Evolutionary conservation across 2,329 filamentous ascomycete genomes (phyloP), one percentile per base, ranked within the genome.

Genomic region (Fusarium succisae): DNA sequence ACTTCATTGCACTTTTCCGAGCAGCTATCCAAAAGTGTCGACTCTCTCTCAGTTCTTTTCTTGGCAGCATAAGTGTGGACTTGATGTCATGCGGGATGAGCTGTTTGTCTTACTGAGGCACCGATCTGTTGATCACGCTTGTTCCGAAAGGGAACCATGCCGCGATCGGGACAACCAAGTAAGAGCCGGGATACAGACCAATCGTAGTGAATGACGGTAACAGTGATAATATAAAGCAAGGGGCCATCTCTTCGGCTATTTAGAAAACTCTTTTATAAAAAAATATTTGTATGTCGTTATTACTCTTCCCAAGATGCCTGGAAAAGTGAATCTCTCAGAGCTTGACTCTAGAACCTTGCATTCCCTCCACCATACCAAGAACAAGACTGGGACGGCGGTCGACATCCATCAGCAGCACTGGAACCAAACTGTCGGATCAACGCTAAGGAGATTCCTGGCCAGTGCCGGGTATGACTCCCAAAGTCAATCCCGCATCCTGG

Each of bases 401-500:
- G 20, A 41, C 32, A 15, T 37, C 26, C 54, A 70, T 24, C 45
- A 45, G 7, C 48, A 39, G 12, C 56, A 70, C 22, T 70, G 59
- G 68, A 32, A 60, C 24, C 44, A 48, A 7, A 65, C 54, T 37
- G 32, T 60, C 12, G 59, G 59, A 13, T 39, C 43, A 5, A 28
- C 32, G 3, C 32, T 70, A 10, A 35, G 8, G 8, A 38, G 5
- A 1, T 37, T 70, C 8, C 51, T 70, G 2, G 9, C n/a, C 18
- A 41, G 26, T 12, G 47, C 65, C 2, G 41, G 38, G 10, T 69
- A 70, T 35, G 56, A 28, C 5, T 3, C 18, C 11, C 12, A 18
- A 7, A 50, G 35, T 4, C 66, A 68, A 14, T 32, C 9, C 18
- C 45, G 24, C 9, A 59, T 64, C 15, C 65, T 64, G 3, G 20